A percentile compares a stretch with the other conserved stretches of the same genome.
Evolutionary conservation across 2,329 filamentous ascomycete species (phyloP).

Genomic region (Aspergillus neotritici): DNA sequence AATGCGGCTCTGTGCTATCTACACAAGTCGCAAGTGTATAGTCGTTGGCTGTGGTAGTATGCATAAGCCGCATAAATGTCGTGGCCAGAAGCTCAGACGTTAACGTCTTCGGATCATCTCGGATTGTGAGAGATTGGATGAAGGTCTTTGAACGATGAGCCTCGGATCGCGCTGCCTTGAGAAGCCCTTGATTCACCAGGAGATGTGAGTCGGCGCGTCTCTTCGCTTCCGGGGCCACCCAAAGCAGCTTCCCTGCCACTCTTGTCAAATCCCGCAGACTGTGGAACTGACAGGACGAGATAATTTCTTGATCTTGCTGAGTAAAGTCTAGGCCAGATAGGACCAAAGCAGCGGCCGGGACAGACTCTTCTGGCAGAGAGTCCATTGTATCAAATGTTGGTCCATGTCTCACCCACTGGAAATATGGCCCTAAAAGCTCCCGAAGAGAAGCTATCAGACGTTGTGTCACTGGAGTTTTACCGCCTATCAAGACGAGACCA

Average conservation of each 20-base stretch:
- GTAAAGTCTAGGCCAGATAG: neutral
- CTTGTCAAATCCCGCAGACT: neutral
- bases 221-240: neutral
- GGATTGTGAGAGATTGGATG: constrained; percentile 2
- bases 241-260: neutral
- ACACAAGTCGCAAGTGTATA: neutral
- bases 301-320: neutral
- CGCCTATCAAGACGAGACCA: neutral
- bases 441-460: neutral
- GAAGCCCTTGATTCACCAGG: constrained; percentile 3
- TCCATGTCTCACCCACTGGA: neutral
- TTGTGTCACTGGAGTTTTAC: neutral
- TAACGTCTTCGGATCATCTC: neutral
- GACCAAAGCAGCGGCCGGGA: neutral
- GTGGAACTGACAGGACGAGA: neutral
- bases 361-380: neutral
- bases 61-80: constrained; percentile 1
- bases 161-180: constrained; percentile 1
- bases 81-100: neutral
- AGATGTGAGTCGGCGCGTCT: neutral
- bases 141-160: neutral
- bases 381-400: neutral
- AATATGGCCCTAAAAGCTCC: neutral
- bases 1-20: constrained; percentile 1
- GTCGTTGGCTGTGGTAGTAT: neutral